These are phyloP conservation scores for Aspergillus sp. DNA, from an alignment of 2,329 filamentous ascomycete species.

Conservation along the genomic window DNA sequence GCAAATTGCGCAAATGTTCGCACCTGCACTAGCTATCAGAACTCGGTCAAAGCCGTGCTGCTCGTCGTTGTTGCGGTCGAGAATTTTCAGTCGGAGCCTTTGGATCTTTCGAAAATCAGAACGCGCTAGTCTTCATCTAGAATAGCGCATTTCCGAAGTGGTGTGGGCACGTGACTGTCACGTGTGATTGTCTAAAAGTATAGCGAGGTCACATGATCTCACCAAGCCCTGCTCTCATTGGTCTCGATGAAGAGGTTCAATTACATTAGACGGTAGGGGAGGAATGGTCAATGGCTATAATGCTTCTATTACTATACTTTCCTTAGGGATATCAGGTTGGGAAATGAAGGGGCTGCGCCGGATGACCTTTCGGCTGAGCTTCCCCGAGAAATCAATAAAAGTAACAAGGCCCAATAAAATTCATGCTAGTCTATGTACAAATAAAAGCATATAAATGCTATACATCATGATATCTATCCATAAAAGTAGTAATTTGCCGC, in stretches of 20 bases:
- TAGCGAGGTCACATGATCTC: slow-evolving; percentile 24
- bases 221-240: slow-evolving; percentile 18
- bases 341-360: not conserved
- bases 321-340: not conserved
- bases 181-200: slow-evolving; percentile 14
- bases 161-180: slow-evolving; percentile 15
- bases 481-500: slow-evolving; percentile 70
- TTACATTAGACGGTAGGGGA: not conserved
- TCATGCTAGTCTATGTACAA: not conserved
- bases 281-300: not conserved
- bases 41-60: slow-evolving; percentile 28
- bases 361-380: not conserved
- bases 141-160: slow-evolving; percentile 16
- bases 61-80: slow-evolving; percentile 34
- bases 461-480: slow-evolving; percentile 18
- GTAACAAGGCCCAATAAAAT: not conserved
- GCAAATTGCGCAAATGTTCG: slow-evolving; percentile 17
- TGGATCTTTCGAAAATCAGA: slow-evolving; percentile 36
- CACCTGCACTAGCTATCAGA: slow-evolving; percentile 21
- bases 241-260: not conserved
- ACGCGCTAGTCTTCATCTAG: slow-evolving; percentile 20
- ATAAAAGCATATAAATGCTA: slow-evolving; percentile 1
- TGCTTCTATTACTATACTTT: no score
- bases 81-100: slow-evolving; percentile 32
- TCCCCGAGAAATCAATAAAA: not conserved